Base-by-base conservation (phyloP, 208 protist species). In the Phytomonas sp. region DNA sequence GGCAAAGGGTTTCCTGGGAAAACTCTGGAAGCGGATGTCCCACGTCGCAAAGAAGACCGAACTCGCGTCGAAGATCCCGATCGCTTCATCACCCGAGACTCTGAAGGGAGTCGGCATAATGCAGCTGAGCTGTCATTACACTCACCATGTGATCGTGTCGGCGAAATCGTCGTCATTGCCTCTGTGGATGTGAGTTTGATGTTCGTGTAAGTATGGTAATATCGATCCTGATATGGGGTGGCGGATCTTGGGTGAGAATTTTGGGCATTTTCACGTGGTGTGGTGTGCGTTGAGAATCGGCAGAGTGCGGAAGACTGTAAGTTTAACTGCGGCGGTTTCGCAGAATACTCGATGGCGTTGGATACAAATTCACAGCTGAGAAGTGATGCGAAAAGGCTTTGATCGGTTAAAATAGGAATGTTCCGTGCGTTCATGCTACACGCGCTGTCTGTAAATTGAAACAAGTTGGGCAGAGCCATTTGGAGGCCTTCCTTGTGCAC, bases 301-400 rank as follows among this genome's bases (percentile, higher is more conserved):
- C 29, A 31, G 59, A 66, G 33, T 63, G 59, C 0, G 69, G 69
- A 61, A 16, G 37, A 23, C 62, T 61, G 68, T 1, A 42, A 29
- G 16, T 26, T 62, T 4, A 34, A 33, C 23, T 14, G 16, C 32
- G 52, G 68, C 29, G 31, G 59, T 63, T 37, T 37, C 34, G 8
- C 34, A 8, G 8, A 37, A 37, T 37, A 8, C 8, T 37, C 34
- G 34, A 37, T 3, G 3, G 34, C 3, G 8, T 37, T 37, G 34
- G 34, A 37, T 37, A 37, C 8, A 37, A 37, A 37, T 37, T 37
- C 34, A 37, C 34, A 84, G 64, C 64, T 72, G 56, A 87, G 79
- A 14, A 87, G 74, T 29, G 78, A 71, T 29, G 74, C 75, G 71
- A 84, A 83, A 61, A 87, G 75, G 31, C 68, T 60, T 65, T 79